phyloP scores from a whole-genome alignment of 139 green algal genomes.

The Closterium sp. region DNA sequence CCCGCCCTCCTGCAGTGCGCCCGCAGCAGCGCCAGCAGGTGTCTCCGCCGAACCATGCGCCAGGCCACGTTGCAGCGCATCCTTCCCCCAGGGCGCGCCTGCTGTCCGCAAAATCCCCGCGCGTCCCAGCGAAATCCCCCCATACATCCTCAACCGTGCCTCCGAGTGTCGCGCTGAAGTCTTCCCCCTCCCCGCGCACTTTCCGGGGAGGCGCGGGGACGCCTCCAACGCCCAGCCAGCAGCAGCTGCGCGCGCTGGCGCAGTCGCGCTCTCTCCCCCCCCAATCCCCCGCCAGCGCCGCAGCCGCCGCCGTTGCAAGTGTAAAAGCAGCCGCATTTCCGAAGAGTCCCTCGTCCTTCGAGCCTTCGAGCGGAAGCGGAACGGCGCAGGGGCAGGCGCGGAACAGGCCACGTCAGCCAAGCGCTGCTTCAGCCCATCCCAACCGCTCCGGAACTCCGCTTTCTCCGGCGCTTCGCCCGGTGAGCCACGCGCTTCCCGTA shows the following conservation, averaged over 20 bases:
- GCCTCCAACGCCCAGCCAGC: not conserved
- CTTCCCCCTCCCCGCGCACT: not conserved
- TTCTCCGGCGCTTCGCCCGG: not conserved
- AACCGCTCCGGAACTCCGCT: not conserved
- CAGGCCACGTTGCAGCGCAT: not conserved
- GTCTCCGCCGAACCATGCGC: not conserved
- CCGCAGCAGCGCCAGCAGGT: not conserved
- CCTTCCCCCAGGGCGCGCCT: not conserved
- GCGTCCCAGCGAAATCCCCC: not conserved
- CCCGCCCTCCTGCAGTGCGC: no score
- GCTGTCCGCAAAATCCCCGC: not conserved
- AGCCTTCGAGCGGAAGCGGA: not conserved
- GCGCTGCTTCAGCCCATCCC: not conserved
- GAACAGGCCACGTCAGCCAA: not conserved
- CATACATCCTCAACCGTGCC: not conserved
- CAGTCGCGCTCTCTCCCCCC: not conserved
- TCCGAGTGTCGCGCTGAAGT: not conserved
- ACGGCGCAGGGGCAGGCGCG: not conserved
- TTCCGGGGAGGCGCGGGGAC: not conserved
- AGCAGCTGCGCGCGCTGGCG: not conserved
- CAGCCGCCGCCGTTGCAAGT: not conserved
- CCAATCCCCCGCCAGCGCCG: not conserved
- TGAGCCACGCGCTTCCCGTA: not conserved
- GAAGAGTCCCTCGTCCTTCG: not conserved
- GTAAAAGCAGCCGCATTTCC: not conserved